Base-by-base conservation (phyloP, 768 basidiomycete species). In the Tylopilus sp. region DNA sequence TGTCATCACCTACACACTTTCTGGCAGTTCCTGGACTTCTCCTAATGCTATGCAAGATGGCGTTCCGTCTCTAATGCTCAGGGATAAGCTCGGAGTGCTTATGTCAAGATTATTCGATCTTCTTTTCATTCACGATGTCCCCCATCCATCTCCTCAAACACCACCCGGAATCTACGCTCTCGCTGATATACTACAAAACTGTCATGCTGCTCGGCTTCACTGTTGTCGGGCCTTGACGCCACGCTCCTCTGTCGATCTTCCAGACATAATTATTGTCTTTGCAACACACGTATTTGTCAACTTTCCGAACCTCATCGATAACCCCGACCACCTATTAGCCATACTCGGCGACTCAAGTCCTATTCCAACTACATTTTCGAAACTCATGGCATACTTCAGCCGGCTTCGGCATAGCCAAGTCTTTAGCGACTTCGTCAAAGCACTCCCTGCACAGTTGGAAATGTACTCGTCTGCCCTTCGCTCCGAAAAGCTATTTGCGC, bases 401-500 rank as follows among this genome's bases (percentile, higher is more conserved):
- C 56, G 49, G 8, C 48, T 12, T 35, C 51, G 51, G 47, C 55
- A 47, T n/a, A 40, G 25, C 50, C 47, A 52, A 42, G 22, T 41
- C 18, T 55, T 53, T 1, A 44, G 17, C 6, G 49, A 58, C 48
- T 49, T 56, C 53, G 36, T 63, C 3, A 61, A 69, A 23, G 38
- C 43, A 0, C 69, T 73, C 44, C 43, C 69, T 25, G 45, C 57
- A 2, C 42, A 60, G 57, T 63, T 51, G 38, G 53, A 56, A n/a
- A 49, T 44, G 22, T 67, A 65, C 30, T 70, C 69, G 1, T 53
- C 48, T 3, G 48, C 60, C 11, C 61, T 83, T 15, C 62, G 66
- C 18, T 61, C 60, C 0, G 66, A 71, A 38, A 62, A 62, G 18
- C 59, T 81, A 15, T 67, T 71, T 7, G 66, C 56, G 7, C 69